A percentile compares a stretch with the other conserved stretches of the same genome.
Evolutionary conservation across 1,139 yeast genomes (phyloP).

Genomic region (Saccharomyces pastorianus): DNA sequence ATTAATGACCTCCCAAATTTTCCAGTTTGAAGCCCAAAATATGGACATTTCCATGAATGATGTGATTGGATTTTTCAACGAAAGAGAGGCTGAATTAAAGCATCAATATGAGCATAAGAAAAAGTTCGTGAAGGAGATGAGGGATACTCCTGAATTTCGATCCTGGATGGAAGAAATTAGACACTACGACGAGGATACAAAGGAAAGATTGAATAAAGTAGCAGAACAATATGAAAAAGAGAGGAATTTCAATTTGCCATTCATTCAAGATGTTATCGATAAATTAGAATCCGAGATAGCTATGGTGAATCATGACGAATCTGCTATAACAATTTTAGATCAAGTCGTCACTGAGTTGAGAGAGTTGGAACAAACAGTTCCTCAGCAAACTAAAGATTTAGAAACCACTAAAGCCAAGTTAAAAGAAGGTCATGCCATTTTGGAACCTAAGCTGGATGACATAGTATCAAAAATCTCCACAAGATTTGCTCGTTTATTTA

Average conservation of each 20-base stretch:
- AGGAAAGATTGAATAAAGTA: slow-evolving; percentile 36
- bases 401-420: slow-evolving; percentile 35
- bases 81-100: slow-evolving; percentile 30
- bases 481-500: slow-evolving; percentile 60
- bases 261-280: slow-evolving; percentile 31
- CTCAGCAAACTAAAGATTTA: slow-evolving; percentile 27
- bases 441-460: slow-evolving; percentile 53
- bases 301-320: slow-evolving; percentile 33
- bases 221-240: slow-evolving; percentile 40
- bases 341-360: slow-evolving; percentile 28
- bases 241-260: slow-evolving; percentile 38
- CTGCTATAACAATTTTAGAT: slow-evolving; percentile 36
- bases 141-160: slow-evolving; percentile 40
- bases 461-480: slow-evolving; percentile 48
- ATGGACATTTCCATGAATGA: slow-evolving; percentile 19
- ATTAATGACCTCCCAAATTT: slow-evolving; percentile 11
- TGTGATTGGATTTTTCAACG: slow-evolving; percentile 21
- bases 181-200: slow-evolving; percentile 39
- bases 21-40: slow-evolving; percentile 19
- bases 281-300: slow-evolving; percentile 35
- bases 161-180: slow-evolving; percentile 38
- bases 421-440: slow-evolving; percentile 34
- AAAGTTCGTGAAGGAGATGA: slow-evolving; percentile 37
- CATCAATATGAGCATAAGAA: slow-evolving; percentile 38
- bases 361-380: slow-evolving; percentile 25